Conservation (phyloP, 495 filamentous ascomycete genomes). For the Letharia columbiana region DNA sequence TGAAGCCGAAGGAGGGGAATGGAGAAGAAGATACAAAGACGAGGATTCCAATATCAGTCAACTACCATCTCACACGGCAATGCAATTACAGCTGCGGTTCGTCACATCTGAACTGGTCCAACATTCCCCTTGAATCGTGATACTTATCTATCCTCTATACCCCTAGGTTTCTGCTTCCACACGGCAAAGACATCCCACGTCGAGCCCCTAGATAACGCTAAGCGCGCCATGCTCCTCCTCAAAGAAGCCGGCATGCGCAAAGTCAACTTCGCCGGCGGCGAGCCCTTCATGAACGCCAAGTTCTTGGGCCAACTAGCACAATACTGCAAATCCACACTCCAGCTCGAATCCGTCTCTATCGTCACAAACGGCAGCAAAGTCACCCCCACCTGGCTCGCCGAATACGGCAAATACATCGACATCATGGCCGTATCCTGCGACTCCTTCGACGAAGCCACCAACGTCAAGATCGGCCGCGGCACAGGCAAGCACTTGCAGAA, state of each 20-base stretch:
- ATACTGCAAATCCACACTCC: constrained; percentile 44
- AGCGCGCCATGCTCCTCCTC: constrained; percentile 40
- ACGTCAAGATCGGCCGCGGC: constrained; percentile 45
- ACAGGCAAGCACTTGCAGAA: constrained; percentile 38
- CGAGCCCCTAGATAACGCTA: constrained; percentile 31
- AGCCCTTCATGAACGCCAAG: constrained; percentile 48
- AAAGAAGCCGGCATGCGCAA: constrained; percentile 47
- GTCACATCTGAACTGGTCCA: background rate
- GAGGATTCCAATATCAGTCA: constrained; percentile 36
- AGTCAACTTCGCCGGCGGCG: constrained; percentile 52
- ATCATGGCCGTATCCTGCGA: constrained; percentile 50
- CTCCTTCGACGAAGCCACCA: constrained; percentile 47
- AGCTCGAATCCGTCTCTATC: constrained; percentile 45
- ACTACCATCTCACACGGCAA: constrained; percentile 42
- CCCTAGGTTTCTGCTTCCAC: constrained; percentile 47
- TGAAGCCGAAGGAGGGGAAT: background rate
- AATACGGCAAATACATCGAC: constrained; percentile 41
- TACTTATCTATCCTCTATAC: background rate
- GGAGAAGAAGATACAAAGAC: background rate
- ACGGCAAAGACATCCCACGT: constrained; percentile 43
- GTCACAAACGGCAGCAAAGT: constrained; percentile 47
- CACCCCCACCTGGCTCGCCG: constrained; percentile 34
- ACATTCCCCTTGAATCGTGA: background rate
- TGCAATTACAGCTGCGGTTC: constrained; percentile 42
- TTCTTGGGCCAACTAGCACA: constrained; percentile 39